Base-by-base conservation (phyloP, 2,329 filamentous ascomycete genomes). In the Clarireedia sp. region DNA sequence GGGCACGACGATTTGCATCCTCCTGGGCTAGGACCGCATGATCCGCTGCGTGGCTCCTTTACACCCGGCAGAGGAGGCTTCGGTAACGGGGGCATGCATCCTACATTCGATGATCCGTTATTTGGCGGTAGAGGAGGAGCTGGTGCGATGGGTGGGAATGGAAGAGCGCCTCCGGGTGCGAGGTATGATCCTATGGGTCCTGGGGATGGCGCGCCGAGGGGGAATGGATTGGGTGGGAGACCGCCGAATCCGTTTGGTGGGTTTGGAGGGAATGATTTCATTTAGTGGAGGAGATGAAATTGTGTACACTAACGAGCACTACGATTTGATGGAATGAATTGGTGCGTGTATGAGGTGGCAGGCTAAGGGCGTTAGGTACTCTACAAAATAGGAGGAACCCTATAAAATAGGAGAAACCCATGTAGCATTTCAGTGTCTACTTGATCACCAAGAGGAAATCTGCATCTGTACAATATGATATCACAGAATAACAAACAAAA, bases 1-100 rank as follows among this genome's bases (percentile, higher is more conserved):
- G 94, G 94, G 2, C 85, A 92, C 40, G 81, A 91, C 64, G 94
- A 99, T 70, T 73, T 97, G 9, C 87, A 97, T 64, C 94, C 94
- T 1, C 86, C 86, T 9, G 89, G 89, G 0, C 74, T 99, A 0
- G 91, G 90, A 0, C 91, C 91, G 0, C 77, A 90, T 64, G 91
- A 96, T 69, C 90, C 92, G 12, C 72, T 96, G 3, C 75, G 87
- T 33, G 80, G 81, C 4, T 79, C 80, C 2, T 81, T 89, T 54
- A 80, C 83, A 6, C 73, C 80, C n/a, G 70, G 83, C 5, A 75
- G 77, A 21, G 73, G 77, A n/a, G 75, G 77, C 0, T 80, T 82
- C 21, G 73, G 77, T 19, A 75, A 76, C 14, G 80, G 83, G 19
- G 79, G 79, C 10, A 99, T 99, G 94, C 89, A 96, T 71, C 94